Percentiles rank a stretch among this genome's conserved stretches.
phyloP scores from a whole-genome alignment of 1,139 yeast genomes.

The Geotrichum cucujoidarum region DNA sequence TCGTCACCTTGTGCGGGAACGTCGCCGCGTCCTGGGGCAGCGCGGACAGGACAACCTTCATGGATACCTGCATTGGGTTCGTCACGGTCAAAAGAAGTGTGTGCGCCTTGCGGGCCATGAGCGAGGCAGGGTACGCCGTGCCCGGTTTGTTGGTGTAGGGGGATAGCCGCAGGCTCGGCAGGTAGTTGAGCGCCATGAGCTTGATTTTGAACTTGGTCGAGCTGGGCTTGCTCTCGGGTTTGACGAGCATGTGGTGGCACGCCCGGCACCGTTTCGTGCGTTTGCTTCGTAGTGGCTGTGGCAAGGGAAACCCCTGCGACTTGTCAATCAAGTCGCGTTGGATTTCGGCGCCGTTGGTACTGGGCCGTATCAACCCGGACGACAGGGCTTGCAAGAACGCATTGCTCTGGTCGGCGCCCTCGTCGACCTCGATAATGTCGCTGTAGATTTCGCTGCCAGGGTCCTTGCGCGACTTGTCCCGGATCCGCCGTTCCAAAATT shows the following conservation, averaged over 20 bases:
- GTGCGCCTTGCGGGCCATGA: constrained; percentile 14
- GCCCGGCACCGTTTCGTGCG: constrained; percentile 29
- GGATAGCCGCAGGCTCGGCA: constrained; percentile 25
- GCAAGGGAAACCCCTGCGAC: constrained; percentile 24
- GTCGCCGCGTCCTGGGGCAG: constrained; percentile 8
- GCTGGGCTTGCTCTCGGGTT: constrained; percentile 32
- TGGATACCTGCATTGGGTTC: constrained; percentile 27
- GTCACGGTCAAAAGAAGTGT: constrained; percentile 27
- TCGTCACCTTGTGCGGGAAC: constrained; percentile 23
- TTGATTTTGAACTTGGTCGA: constrained; percentile 26
- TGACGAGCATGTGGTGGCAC: constrained; percentile 31
- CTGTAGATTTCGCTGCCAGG: constrained; percentile 16
- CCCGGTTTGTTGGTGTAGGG: constrained; percentile 19
- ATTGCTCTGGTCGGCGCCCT: constrained; percentile 15
- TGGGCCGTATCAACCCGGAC: background rate
- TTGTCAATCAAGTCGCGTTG: constrained; percentile 13
- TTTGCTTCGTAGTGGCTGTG: constrained; percentile 28
- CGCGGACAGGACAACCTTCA: constrained; percentile 30
- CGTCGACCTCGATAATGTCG: constrained; percentile 19
- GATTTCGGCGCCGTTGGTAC: background rate
- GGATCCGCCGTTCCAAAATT: constrained; percentile 18
- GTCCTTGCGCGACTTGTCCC: constrained; percentile 14
- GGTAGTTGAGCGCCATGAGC: constrained; percentile 29
- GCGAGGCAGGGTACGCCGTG: constrained; percentile 18
- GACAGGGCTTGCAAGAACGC: constrained; percentile 17